phyloP scores from a whole-genome alignment of 148 eudicot species.

The Camellia granthamiana region DNA sequence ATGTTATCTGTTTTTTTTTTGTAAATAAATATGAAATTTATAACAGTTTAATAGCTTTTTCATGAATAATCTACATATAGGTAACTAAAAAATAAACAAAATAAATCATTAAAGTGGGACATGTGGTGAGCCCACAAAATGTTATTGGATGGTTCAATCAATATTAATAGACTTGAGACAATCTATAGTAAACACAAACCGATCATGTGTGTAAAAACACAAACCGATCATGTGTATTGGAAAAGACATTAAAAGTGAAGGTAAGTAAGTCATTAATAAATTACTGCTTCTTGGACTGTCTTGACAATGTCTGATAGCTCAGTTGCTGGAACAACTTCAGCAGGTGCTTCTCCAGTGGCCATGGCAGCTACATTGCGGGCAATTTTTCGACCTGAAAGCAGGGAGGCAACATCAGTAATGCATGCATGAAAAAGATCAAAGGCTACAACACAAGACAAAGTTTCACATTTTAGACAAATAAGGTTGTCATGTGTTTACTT shows the following conservation, averaged over 20 bases:
- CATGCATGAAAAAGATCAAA: background rate
- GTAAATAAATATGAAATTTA: no score
- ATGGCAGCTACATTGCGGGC: constrained; percentile 71
- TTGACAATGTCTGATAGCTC: constrained; percentile 67
- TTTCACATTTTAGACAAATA: background rate
- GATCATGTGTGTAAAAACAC: no score
- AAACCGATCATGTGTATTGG: background rate
- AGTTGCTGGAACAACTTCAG: constrained; percentile 28
- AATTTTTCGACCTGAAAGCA: constrained; percentile 54
- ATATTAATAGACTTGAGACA: no score
- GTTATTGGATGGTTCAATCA: no score
- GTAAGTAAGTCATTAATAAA: constrained; percentile 4
- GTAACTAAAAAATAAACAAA: no score
- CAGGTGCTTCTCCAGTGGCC: constrained; percentile 81
- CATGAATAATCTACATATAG: no score
- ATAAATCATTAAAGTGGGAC: no score
- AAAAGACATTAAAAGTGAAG: background rate
- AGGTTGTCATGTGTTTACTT: background rate
- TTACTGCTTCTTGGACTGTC: constrained; percentile 64
- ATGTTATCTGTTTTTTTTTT: no score
- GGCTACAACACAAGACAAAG: background rate
- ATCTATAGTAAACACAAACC: no score
- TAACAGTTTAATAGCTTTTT: no score
- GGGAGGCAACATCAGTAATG: no score
- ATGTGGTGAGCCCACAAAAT: no score